Evolutionary conservation across 768 basidiomycete species (phyloP), one percentile per base, ranked within the genome.

Genomic region (Phylloporus sp.): DNA sequence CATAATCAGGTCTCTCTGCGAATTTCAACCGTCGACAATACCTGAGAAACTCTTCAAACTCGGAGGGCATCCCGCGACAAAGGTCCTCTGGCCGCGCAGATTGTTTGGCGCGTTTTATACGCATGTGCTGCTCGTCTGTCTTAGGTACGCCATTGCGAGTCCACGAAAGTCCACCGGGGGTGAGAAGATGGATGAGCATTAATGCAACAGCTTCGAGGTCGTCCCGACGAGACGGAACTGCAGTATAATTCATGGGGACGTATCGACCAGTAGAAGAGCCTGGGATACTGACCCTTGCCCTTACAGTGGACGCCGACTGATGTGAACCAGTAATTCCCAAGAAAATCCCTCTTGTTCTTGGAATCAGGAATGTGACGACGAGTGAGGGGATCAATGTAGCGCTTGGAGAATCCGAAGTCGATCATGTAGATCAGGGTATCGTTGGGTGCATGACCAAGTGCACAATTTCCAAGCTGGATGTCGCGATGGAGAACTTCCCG

Each of bases 271-370:
- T 10, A 44, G 44, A 54, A 45, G 48, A 44, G 43, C 18, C 39
- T 32, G 22, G 31, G 44, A 56, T 29, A 54, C 68, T 52, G 51
- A 84, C 86, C 84, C 73, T 79, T 81, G 44, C 83, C 82, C 38
- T 79, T 78, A 55, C 86, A 90, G 62, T 90, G 86, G 10, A 89
- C 87, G 32, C 76, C 78, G 4, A 89, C 76, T 10, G 86, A 82
- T 69, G 79, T 81, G 60, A 90, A 90, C 84, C 85, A 90, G 60
- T 88, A 90, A 60, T 90, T 90, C 21, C 86, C 86, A 42, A 89
- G 80, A 53, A 90, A 89, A 56, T 86, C 82, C 33, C 84, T 78
- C 59, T 80, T 81, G 24, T 66, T 67, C 42, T 74, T 79, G 55
- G 80, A 81, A 46, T 88, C 82, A 15, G 80, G 78, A 47, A 90